Evolutionary conservation across 2,329 filamentous ascomycete genomes (phyloP), one percentile per base, ranked within the genome.

Genomic region (Rachicladosporium sp.): DNA sequence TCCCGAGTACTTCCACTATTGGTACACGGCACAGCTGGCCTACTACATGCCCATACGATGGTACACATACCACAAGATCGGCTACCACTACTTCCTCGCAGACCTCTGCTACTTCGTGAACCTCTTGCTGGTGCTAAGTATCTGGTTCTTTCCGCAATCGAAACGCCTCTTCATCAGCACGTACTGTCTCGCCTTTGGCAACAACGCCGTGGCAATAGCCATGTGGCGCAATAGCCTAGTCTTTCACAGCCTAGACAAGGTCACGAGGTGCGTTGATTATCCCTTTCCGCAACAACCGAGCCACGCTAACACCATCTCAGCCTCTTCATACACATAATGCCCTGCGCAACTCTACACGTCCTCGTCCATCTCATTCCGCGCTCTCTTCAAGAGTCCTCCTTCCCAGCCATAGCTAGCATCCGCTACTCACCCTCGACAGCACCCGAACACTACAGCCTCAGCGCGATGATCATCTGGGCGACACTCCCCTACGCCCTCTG

Each of bases 291-390:
- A 37, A 13, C 11, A 38, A 10, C 3, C 7, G 19, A 6, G 34
- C 11, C 45, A 44, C 31, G 43, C 45, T 35, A 35, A 51, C 40
- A 27, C 13, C 9, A 27, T 32, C 5, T 6, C 45, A 81, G 78
- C 59, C 72, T 98, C n/a, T 98, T 98, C 66, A 95, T 98, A 51
- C 91, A 98, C 62, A 93, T 98, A 54, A 98, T 98, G 89, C 91
- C 91, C 1, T 94, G 88, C 49, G 89, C 83, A 4, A 85, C 88
- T 1, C 73, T 98, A 9, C 91, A 98, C 62, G 93, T 86, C 56
- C 71, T 98, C 10, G 83, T 94, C 10, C 91, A 98, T 58, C 70
- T 96, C 12, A 70, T 87, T 9, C 64, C 81, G 0, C 62, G 74
- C 1, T 75, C 77, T 13, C 59, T 73, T 32, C 82, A 93, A 54